Percentiles rank a stretch among this genome's conserved stretches.
Evolutionary conservation across 2,329 filamentous ascomycete species (phyloP).

Genomic region (Fusarium nurragi): DNA sequence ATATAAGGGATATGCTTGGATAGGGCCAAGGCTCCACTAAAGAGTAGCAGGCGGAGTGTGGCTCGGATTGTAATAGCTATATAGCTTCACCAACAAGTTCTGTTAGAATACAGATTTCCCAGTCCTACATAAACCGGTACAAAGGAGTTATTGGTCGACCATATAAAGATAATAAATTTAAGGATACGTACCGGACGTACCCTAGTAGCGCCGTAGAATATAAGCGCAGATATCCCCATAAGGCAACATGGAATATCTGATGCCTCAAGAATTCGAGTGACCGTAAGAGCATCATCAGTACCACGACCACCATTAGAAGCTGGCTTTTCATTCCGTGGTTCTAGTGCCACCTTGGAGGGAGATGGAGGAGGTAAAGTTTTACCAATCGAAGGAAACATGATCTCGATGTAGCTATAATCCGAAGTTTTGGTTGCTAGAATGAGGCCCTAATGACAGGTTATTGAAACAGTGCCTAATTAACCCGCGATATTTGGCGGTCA

Average conservation of each 20-base stretch:
- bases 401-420: too few species aligned
- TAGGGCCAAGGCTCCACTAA: fast-evolving
- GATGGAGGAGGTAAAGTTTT: too few species aligned
- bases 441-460: too few species aligned
- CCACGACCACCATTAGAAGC: neutral
- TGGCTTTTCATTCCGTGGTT: neutral
- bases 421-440: too few species aligned
- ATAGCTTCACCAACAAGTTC: neutral
- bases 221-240: neutral
- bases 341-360: neutral
- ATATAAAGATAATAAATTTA: too few species aligned
- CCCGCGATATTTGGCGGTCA: too few species aligned
- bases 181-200: neutral
- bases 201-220: slow-evolving; percentile 7
- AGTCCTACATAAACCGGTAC: neutral
- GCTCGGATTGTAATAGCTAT: neutral
- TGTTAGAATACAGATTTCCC: slow-evolving; percentile 1
- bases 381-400: too few species aligned
- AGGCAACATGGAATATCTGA: neutral
- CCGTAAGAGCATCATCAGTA: neutral
- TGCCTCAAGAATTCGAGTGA: neutral
- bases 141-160: too few species aligned
- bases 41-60: neutral
- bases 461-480: too few species aligned
- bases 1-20: neutral